Evolutionary conservation across 2,329 filamentous ascomycete species (phyloP).

Genomic region (Apiospora phragmitis): DNA sequence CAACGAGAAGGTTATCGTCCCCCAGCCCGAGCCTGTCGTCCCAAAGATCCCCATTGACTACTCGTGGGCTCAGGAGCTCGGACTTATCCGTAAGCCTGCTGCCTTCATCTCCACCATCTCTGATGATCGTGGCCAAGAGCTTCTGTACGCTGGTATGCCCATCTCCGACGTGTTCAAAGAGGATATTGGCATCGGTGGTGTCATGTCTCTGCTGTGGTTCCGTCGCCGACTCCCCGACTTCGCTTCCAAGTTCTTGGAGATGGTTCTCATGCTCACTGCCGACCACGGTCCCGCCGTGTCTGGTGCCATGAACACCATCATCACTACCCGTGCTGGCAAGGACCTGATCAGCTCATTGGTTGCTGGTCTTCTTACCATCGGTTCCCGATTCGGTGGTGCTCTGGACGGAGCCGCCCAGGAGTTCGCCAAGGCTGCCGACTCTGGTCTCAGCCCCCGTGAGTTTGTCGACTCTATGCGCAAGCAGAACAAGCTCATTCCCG

Average conservation of each 20-base stretch:
- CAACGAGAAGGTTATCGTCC: conserved; percentile 79
- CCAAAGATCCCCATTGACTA: conserved; percentile 99
- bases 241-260: conserved; percentile 98
- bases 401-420: conserved; percentile 97
- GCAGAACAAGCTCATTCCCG: conserved; percentile 99
- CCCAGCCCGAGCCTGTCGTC: conserved; percentile 83
- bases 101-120: conserved; percentile 99
- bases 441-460: conserved; percentile 95
- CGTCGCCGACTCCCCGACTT: conserved; percentile 93
- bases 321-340: conserved; percentile 98
- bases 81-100: conserved; percentile 98
- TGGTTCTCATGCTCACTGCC: conserved; percentile 99
- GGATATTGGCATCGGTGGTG: conserved; percentile 98
- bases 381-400: conserved; percentile 96
- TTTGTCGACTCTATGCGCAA: conserved; percentile 99
- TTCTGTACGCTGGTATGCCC: conserved; percentile 98
- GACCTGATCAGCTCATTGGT: conserved; percentile 95
- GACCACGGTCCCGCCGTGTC: conserved; percentile 99
- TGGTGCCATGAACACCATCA: conserved; percentile 99
- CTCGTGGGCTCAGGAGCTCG: conserved; percentile 98
- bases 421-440: conserved; percentile 97
- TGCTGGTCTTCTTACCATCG: conserved; percentile 95
- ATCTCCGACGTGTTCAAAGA: conserved; percentile 99
- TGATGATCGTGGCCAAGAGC: conserved; percentile 98
- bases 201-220: conserved; percentile 99